phyloP scores from a whole-genome alignment of 495 filamentous ascomycete genomes.

The Penicillium paradoxum region DNA sequence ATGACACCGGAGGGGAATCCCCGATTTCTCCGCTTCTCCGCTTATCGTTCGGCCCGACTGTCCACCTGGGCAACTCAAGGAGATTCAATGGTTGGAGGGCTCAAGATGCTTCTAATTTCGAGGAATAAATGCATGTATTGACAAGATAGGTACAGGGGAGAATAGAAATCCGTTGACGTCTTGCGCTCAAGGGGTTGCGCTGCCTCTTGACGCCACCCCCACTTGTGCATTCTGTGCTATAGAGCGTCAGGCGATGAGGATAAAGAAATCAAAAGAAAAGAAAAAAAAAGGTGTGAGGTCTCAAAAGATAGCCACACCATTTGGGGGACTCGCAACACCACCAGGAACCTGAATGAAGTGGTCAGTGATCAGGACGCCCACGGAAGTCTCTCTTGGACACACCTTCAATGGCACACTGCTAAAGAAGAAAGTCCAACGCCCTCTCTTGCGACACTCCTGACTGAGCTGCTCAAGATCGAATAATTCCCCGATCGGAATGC shows the following conservation, averaged over 20 bases:
- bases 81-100: no score
- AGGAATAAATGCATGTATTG: no score
- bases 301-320: slow-evolving; percentile 46
- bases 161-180: no score
- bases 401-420: slow-evolving; percentile 53
- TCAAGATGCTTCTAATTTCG: no score
- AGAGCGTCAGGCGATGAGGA: no score
- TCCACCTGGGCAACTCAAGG: not conserved
- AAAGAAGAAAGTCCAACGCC: slow-evolving; percentile 50
- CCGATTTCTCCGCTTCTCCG: not conserved
- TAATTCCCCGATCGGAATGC: slow-evolving; percentile 55
- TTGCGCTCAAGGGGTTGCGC: no score
- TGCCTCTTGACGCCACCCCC: no score
- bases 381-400: slow-evolving; percentile 6
- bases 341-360: slow-evolving; percentile 33
- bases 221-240: no score
- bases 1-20: not conserved
- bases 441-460: slow-evolving; percentile 37
- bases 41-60: not conserved
- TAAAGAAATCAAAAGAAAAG: not conserved
- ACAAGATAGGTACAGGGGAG: no score
- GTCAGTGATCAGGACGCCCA: not conserved
- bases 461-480: slow-evolving; percentile 52
- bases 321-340: slow-evolving; percentile 51
- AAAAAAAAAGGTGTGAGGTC: not conserved